Percentiles rank a stretch among this genome's conserved stretches.
Conservation (phyloP, 768 basidiomycete genomes). For the Rossbeevera mucosa region DNA sequence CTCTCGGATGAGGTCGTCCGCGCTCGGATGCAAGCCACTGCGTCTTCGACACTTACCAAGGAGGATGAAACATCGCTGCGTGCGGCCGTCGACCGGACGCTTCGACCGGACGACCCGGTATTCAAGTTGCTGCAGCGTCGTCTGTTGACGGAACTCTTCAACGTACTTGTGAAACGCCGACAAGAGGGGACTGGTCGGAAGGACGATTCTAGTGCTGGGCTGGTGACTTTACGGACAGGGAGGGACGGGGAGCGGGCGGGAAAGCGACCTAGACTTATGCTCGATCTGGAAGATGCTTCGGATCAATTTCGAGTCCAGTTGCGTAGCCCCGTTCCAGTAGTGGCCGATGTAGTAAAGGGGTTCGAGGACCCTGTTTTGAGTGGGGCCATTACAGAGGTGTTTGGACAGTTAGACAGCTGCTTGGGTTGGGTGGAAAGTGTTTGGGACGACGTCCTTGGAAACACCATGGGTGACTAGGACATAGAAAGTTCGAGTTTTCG, state of each 20-base stretch:
- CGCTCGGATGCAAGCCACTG: slow-evolving; percentile 34
- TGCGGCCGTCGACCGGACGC: slow-evolving; percentile 56
- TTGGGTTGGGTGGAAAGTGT: slow-evolving; percentile 53
- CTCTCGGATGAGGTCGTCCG: slow-evolving; percentile 72
- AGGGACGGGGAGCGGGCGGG: slow-evolving; percentile 16
- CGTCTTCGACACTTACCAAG: slow-evolving; percentile 16
- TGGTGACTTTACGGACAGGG: slow-evolving; percentile 32
- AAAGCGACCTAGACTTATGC: slow-evolving; percentile 26
- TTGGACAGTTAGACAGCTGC: slow-evolving; percentile 36
- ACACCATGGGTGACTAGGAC: background rate
- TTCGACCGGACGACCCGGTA: slow-evolving; percentile 60
- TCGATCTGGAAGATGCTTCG: slow-evolving; percentile 23
- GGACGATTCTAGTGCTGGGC: slow-evolving; percentile 6
- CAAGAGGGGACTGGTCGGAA: slow-evolving; percentile 3
- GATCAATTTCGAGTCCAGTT: slow-evolving; percentile 5
- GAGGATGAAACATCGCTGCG: slow-evolving; percentile 53
- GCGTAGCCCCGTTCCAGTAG: background rate
- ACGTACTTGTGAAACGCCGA: slow-evolving; percentile 24
- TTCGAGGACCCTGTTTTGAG: slow-evolving; percentile 61
- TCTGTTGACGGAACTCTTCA: slow-evolving; percentile 40
- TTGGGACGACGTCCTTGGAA: slow-evolving; percentile 46
- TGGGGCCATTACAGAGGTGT: slow-evolving; percentile 39
- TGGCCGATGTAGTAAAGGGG: slow-evolving; percentile 49
- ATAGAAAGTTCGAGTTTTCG: no score
- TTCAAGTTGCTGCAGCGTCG: slow-evolving; percentile 60